Conservation (phyloP, 495 filamentous ascomycete species). For the Hapsidospora chrysogenum region DNA sequence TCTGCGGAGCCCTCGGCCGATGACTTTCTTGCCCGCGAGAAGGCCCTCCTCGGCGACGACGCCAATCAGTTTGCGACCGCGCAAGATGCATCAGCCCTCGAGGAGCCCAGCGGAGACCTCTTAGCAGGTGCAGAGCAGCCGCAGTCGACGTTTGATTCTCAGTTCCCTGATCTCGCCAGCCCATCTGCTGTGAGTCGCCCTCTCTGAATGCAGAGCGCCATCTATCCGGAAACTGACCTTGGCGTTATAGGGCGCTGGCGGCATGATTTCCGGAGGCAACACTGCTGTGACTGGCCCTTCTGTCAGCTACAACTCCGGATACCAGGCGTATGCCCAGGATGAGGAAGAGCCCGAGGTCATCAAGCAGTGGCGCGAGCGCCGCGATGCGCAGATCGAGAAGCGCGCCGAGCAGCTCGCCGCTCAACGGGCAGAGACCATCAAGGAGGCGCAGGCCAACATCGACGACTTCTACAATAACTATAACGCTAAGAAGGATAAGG, state of each 20-base stretch:
- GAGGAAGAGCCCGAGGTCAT: slow-evolving; percentile 83
- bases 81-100: slow-evolving; percentile 47
- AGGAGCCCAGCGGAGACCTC: slow-evolving; percentile 52
- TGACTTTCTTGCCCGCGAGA: slow-evolving; percentile 83
- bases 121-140: slow-evolving; percentile 49
- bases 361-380: slow-evolving; percentile 80
- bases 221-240: neutral
- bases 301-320: slow-evolving; percentile 55
- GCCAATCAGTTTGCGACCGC: slow-evolving; percentile 76
- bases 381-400: slow-evolving; percentile 57
- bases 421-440: slow-evolving; percentile 66
- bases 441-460: slow-evolving; percentile 73
- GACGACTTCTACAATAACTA: slow-evolving; percentile 99
- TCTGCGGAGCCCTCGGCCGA: slow-evolving; percentile 31
- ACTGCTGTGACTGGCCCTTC: slow-evolving; percentile 68
- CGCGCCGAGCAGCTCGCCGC: slow-evolving; percentile 59
- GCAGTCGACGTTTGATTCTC: slow-evolving; percentile 53
- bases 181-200: slow-evolving; percentile 9
- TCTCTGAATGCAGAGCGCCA: no score
- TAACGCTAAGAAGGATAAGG: slow-evolving; percentile 92
- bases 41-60: slow-evolving; percentile 77
- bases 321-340: slow-evolving; percentile 29
- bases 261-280: slow-evolving; percentile 43
- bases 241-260: neutral
- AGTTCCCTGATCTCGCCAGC: slow-evolving; percentile 71